These are phyloP conservation scores for Penicillium pancosmium DNA, from an alignment of 495 filamentous ascomycete species.

Conservation along the genomic window DNA sequence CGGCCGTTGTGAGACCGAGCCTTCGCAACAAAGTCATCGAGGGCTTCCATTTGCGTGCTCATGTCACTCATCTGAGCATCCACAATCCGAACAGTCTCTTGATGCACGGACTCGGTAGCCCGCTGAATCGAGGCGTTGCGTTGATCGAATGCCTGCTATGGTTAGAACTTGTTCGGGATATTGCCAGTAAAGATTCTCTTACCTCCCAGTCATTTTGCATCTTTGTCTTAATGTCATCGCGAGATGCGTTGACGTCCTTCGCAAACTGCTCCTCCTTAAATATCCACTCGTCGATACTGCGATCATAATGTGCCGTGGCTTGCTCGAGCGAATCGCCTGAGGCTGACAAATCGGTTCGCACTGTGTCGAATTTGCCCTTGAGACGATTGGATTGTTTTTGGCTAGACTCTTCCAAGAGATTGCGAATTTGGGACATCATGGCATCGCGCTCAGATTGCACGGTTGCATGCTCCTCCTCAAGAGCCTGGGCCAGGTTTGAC, in stretches of 20 bases:
- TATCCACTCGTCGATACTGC: slow-evolving; percentile 76
- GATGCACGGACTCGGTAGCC: slow-evolving; percentile 83
- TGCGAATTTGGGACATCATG: slow-evolving; percentile 74
- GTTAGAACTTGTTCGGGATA: slow-evolving; percentile 29
- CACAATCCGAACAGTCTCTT: slow-evolving; percentile 88
- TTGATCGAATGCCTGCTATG: slow-evolving; percentile 67
- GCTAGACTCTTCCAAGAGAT: slow-evolving; percentile 71
- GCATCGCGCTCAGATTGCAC: slow-evolving; percentile 73
- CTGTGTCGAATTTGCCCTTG: slow-evolving; percentile 56
- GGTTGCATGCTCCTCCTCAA: slow-evolving; percentile 74
- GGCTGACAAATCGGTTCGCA: slow-evolving; percentile 64
- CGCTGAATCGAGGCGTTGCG: slow-evolving; percentile 78
- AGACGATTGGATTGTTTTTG: slow-evolving; percentile 75
- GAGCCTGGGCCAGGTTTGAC: slow-evolving; percentile 64
- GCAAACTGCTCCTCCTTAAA: slow-evolving; percentile 68
- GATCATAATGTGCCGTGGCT: slow-evolving; percentile 63
- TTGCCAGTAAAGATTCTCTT: slow-evolving; percentile 33
- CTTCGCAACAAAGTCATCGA: slow-evolving; percentile 87
- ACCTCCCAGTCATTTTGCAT: slow-evolving; percentile 89
- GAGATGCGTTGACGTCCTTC: slow-evolving; percentile 68
- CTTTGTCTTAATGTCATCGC: slow-evolving; percentile 74
- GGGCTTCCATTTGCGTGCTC: slow-evolving; percentile 78
- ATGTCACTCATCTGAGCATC: slow-evolving; percentile 87
- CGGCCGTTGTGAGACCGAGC: slow-evolving; percentile 78
- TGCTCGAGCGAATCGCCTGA: slow-evolving; percentile 65